phyloP scores from a whole-genome alignment of 768 basidiomycete genomes.

The Hericium rajendrae region DNA sequence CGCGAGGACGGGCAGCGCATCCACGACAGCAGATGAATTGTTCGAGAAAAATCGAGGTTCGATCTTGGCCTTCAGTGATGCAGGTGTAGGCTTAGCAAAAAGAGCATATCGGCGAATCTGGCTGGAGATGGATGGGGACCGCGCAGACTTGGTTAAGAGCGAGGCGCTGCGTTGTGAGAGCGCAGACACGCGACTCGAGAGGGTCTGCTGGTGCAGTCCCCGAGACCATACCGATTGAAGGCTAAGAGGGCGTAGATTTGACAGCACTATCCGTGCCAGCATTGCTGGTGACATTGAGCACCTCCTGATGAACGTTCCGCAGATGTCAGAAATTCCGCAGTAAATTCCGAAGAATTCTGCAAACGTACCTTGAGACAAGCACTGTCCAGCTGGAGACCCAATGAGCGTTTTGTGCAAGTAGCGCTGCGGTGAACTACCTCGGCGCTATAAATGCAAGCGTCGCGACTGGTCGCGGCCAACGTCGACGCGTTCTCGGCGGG shows the following conservation, averaged over 20 bases:
- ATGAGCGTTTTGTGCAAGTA: too few relatives aligned
- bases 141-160: background rate
- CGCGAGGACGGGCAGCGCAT: constrained; percentile 46
- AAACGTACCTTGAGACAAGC: too few relatives aligned
- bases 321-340: too few relatives aligned
- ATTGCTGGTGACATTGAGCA: background rate
- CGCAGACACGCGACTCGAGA: background rate
- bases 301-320: background rate
- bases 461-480: background rate
- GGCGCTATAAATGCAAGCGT: background rate
- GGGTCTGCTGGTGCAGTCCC: too few relatives aligned
- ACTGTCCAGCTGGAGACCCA: too few relatives aligned
- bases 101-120: background rate
- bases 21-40: constrained; percentile 16
- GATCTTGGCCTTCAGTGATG: constrained; percentile 13
- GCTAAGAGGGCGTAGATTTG: background rate
- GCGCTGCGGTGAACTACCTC: too few relatives aligned
- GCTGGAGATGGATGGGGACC: background rate
- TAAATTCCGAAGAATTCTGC: too few relatives aligned
- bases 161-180: background rate
- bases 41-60: constrained; percentile 32
- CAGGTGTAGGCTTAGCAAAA: constrained; percentile 1
- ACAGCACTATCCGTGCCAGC: background rate
- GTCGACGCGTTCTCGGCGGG: background rate
- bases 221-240: too few relatives aligned